phyloP scores from a whole-genome alignment of 441 rosid genomes.

The Croton setiger region DNA sequence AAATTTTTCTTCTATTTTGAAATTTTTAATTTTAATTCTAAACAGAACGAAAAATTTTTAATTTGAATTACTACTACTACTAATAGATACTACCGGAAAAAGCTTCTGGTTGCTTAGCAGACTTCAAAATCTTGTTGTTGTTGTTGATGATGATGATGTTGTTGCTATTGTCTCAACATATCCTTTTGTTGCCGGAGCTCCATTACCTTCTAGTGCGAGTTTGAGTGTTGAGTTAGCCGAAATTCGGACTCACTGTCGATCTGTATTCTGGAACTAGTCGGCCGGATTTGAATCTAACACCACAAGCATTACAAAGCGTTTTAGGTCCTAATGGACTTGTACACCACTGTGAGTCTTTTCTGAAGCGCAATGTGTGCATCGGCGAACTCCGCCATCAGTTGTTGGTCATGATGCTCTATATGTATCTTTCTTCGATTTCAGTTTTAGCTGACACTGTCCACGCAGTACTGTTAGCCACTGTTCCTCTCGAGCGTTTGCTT shows the following conservation, averaged over 20 bases:
- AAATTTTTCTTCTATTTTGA: not conserved
- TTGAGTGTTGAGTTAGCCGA: slow-evolving; percentile 74
- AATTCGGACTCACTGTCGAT: slow-evolving; percentile 88
- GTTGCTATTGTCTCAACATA: slow-evolving; percentile 30
- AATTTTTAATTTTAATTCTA: slow-evolving; percentile 13
- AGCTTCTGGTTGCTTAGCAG: slow-evolving; percentile 26
- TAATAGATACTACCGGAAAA: not conserved
- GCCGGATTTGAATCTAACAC: slow-evolving; percentile 87
- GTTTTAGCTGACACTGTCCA: slow-evolving; percentile 32
- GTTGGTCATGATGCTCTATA: slow-evolving; percentile 16
- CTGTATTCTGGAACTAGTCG: slow-evolving; percentile 85
- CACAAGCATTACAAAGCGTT: slow-evolving; percentile 87
- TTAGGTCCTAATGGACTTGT: slow-evolving; percentile 94
- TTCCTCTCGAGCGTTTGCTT: slow-evolving; percentile 47
- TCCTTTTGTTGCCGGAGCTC: slow-evolving; percentile 90
- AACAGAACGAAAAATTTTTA: not conserved
- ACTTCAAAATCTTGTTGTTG: slow-evolving; percentile 29
- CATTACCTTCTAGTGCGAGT: slow-evolving; percentile 83
- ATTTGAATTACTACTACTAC: not conserved
- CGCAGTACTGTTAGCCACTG: slow-evolving; percentile 21
- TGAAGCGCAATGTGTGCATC: slow-evolving; percentile 77
- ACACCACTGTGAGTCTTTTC: slow-evolving; percentile 96
- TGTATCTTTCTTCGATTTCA: slow-evolving; percentile 27
- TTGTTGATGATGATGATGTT: slow-evolving; percentile 18
- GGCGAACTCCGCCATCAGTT: slow-evolving; percentile 44